phyloP scores from a whole-genome alignment of 2,329 filamentous ascomycete species.

The Falciphora oryzae region DNA sequence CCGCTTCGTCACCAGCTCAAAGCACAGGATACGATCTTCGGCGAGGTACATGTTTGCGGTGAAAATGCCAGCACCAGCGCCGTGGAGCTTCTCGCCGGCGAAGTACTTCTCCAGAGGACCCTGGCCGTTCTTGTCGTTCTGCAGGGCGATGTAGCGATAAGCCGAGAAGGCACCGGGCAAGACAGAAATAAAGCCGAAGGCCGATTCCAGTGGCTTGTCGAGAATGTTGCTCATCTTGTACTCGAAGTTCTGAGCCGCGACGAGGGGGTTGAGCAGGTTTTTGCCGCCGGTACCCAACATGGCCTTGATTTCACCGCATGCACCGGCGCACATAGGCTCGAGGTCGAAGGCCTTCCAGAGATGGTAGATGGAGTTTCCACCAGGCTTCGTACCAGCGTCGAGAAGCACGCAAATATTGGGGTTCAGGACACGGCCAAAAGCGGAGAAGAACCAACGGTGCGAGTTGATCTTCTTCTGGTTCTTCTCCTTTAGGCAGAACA shows the following conservation, averaged over 20 bases:
- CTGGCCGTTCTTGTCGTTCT: constrained; percentile 93
- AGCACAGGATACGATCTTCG: constrained; percentile 97
- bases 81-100: constrained; percentile 91
- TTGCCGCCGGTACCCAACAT: constrained; percentile 67
- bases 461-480: constrained; percentile 99
- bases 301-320: constrained; percentile 98
- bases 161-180: constrained; percentile 97
- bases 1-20: constrained; percentile 94
- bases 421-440: constrained; percentile 85
- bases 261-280: constrained; percentile 85
- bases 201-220: constrained; percentile 94
- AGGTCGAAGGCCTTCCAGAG: constrained; percentile 98
- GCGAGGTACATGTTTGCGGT: constrained; percentile 99
- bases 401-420: constrained; percentile 96
- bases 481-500: constrained; percentile 98
- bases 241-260: constrained; percentile 97
- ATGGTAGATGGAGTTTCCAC: constrained; percentile 91
- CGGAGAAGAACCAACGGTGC: constrained; percentile 98
- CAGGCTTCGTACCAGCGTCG: constrained; percentile 92
- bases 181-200: constrained; percentile 96
- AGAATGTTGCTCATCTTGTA: constrained; percentile 99
- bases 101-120: constrained; percentile 97
- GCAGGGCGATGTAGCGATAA: constrained; percentile 87
- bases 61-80: constrained; percentile 89
- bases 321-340: constrained; percentile 94